Evolutionary conservation across 257 asterid genomes (phyloP).

Genomic region (Anisodus tanguticus): DNA sequence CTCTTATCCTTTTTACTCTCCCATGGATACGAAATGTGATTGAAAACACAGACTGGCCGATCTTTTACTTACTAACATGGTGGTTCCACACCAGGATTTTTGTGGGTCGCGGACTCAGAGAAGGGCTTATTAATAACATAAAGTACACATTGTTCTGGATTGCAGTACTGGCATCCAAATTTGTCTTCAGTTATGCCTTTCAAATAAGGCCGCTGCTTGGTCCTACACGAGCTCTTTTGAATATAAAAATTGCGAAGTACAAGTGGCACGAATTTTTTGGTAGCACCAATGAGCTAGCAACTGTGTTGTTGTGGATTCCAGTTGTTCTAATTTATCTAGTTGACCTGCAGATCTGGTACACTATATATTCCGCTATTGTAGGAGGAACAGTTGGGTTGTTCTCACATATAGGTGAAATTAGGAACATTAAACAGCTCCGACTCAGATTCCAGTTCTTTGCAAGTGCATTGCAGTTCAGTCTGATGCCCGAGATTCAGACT

Average conservation of each 20-base stretch:
- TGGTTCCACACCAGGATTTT: slow-evolving; percentile 80
- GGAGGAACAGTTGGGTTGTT: slow-evolving; percentile 74
- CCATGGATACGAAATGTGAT: slow-evolving; percentile 85
- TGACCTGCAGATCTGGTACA: slow-evolving; percentile 87
- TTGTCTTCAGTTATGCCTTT: slow-evolving; percentile 74
- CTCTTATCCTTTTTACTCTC: slow-evolving; percentile 64
- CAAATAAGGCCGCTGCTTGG: slow-evolving; percentile 85
- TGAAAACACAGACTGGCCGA: slow-evolving; percentile 70
- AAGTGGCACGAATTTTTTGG: slow-evolving; percentile 88
- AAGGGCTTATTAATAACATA: slow-evolving; percentile 81
- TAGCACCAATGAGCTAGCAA: slow-evolving; percentile 76
- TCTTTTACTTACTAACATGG: slow-evolving; percentile 72
- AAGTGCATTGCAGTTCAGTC: slow-evolving; percentile 90
- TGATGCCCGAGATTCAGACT: slow-evolving; percentile 66
- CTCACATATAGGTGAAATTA: slow-evolving; percentile 90
- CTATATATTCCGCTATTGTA: slow-evolving; percentile 64
- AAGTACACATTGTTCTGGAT: slow-evolving; percentile 81
- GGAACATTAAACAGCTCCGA: slow-evolving; percentile 77
- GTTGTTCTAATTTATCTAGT: slow-evolving; percentile 79
- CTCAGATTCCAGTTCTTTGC: slow-evolving; percentile 94
- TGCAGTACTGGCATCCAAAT: slow-evolving; percentile 64
- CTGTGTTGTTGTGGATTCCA: slow-evolving; percentile 81
- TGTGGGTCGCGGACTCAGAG: slow-evolving; percentile 91
- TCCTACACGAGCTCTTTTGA: slow-evolving; percentile 70
- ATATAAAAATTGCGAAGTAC: slow-evolving; percentile 47